phyloP scores from a whole-genome alignment of 768 basidiomycete genomes.

The Heimioporus sp. region DNA sequence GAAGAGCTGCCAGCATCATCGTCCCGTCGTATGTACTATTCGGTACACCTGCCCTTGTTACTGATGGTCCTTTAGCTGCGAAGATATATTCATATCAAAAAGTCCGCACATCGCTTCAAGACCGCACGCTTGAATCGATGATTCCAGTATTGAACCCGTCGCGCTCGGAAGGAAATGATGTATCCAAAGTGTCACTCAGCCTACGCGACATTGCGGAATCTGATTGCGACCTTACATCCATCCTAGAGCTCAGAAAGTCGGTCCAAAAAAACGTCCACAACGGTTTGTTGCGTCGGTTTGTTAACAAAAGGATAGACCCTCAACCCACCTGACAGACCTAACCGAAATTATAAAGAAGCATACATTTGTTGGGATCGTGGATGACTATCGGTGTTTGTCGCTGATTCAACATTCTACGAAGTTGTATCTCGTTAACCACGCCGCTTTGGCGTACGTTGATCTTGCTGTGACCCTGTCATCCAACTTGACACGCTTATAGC shows the following conservation, averaged over 20 bases:
- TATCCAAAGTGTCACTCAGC: constrained; percentile 23
- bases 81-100: constrained; percentile 81
- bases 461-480: not conserved
- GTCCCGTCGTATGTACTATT: constrained; percentile 23
- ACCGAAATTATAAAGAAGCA: constrained; percentile 83
- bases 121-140: constrained; percentile 95
- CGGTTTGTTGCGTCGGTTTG: constrained; percentile 44
- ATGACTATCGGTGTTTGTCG: constrained; percentile 68
- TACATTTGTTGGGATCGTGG: constrained; percentile 90
- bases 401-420: constrained; percentile 87
- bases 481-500: constrained; percentile 36
- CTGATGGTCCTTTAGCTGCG: constrained; percentile 28
- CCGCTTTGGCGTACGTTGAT: constrained; percentile 68
- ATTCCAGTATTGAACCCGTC: constrained; percentile 66
- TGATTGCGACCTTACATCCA: constrained; percentile 71
- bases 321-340: constrained; percentile 50
- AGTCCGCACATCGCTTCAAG: constrained; percentile 83
- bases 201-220: constrained; percentile 68
- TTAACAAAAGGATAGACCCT: not conserved
- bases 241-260: constrained; percentile 59
- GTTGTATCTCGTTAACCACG: constrained; percentile 87
- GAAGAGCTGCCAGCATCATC: constrained; percentile 25
- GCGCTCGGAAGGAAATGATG: constrained; percentile 33
- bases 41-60: not conserved
- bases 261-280: constrained; percentile 62